Evolutionary conservation across 2,329 filamentous ascomycete genomes (phyloP).

Genomic region (Aspergillus niger): DNA sequence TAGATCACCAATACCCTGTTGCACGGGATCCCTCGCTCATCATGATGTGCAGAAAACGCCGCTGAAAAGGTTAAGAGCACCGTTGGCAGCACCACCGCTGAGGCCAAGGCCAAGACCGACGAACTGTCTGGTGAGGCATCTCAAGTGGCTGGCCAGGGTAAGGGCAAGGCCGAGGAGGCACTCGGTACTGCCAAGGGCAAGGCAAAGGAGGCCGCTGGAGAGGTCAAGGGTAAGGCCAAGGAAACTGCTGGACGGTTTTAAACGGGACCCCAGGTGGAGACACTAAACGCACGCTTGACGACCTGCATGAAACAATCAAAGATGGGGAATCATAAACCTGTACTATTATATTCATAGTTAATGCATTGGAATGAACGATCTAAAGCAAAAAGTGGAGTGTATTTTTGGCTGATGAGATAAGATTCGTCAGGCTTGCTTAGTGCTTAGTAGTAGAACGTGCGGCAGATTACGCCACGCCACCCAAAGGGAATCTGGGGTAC

Average conservation of each 20-base stretch:
- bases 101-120: conserved; percentile 42
- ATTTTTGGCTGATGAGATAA: background rate
- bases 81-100: conserved; percentile 44
- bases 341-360: background rate
- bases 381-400: background rate
- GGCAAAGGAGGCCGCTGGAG: conserved; percentile 17
- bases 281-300: background rate
- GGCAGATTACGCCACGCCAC: background rate
- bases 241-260: conserved; percentile 21
- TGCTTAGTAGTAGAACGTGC: background rate
- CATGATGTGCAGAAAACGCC: conserved; percentile 50
- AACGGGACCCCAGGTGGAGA: background rate
- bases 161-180: conserved; percentile 20
- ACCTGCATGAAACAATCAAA: background rate
- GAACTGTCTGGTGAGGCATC: conserved; percentile 11
- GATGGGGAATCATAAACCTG: background rate
- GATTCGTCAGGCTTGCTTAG: background rate
- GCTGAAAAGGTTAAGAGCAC: conserved; percentile 48
- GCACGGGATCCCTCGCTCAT: background rate
- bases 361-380: background rate
- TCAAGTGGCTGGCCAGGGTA: conserved; percentile 11
- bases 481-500: background rate
- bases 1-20: conserved; percentile 5
- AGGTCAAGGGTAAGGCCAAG: conserved; percentile 29
- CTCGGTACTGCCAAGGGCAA: conserved; percentile 21